Evolutionary conservation across 1,284 basidiomycete genomes (phyloP).

Genomic region (Puccinia novopanici): DNA sequence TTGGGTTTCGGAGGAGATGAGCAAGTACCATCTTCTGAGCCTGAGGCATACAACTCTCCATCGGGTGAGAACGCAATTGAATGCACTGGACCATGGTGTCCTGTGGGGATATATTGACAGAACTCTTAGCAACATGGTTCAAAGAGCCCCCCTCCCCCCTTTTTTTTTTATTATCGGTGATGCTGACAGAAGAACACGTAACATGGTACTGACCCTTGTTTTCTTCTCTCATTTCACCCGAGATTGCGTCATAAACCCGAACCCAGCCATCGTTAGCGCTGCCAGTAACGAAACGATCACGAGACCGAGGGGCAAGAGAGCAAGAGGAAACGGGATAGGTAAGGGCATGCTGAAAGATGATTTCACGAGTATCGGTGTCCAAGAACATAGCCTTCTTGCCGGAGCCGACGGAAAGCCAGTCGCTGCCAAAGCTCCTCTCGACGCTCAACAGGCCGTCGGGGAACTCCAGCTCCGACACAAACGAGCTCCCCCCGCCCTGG

Average conservation of each 20-base stretch:
- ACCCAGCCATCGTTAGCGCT: slow-evolving; percentile 92
- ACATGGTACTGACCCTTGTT: slow-evolving; percentile 68
- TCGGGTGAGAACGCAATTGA: slow-evolving; percentile 92
- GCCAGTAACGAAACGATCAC: slow-evolving; percentile 92
- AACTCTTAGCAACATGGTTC: background rate
- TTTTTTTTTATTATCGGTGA: background rate
- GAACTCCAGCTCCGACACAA: slow-evolving; percentile 73
- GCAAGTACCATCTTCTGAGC: slow-evolving; percentile 44
- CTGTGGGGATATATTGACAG: background rate
- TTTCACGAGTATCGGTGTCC: slow-evolving; percentile 61
- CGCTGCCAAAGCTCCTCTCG: slow-evolving; percentile 82
- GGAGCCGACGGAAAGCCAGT: slow-evolving; percentile 82
- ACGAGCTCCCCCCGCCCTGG: slow-evolving; percentile 63
- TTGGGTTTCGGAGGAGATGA: background rate
- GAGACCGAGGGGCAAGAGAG: slow-evolving; percentile 70
- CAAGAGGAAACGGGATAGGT: slow-evolving; percentile 65
- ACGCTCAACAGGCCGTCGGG: slow-evolving; percentile 84
- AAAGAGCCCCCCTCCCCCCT: background rate
- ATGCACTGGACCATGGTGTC: slow-evolving; percentile 95
- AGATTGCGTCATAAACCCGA: slow-evolving; percentile 78
- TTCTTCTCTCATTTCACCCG: slow-evolving; percentile 85
- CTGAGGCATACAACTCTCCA: slow-evolving; percentile 96
- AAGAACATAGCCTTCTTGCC: slow-evolving; percentile 87
- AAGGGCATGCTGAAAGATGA: slow-evolving; percentile 39
- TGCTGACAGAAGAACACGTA: background rate